Base-by-base conservation (phyloP, 495 filamentous ascomycete species). In the Podospora comata region DNA sequence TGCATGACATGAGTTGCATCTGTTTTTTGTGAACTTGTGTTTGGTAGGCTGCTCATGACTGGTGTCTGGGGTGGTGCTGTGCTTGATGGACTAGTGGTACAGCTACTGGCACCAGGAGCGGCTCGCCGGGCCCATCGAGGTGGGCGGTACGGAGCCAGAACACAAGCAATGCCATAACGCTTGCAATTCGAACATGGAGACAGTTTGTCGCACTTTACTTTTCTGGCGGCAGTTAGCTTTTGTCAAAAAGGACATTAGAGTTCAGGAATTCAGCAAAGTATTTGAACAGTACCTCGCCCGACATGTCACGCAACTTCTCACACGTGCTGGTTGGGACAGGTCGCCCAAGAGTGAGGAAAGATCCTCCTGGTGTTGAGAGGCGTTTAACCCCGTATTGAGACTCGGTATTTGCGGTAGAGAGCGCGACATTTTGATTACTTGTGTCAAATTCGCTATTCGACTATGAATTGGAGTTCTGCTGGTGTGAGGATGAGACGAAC, bases 121-220 rank as follows among this genome's bases (percentile, higher is more conserved):
- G 62, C 71, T 71, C 82, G 83, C n/a, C 83, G 81, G 34, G 82
- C 79, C 85, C 85, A 86, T 75, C 81, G 78, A 65, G 83, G 84
- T 16, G 82, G 76, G 7, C 78, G 80, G 67, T 83, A 79, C 16
- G 67, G 70, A 3, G 86, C 65, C 82, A 78, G 67, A 9, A 87
- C 76, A 71, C 87, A 89, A 5, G 81, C 77, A 65, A 88, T 85
- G 60, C 82, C 81, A 3, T 82, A 85, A 0, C 85, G 82, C 61
- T 81, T 84, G 74, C 87, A 89, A 66, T 85, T 86, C 0, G 84
- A 83, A 70, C 87, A 89, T 30, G 87, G 86, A 1, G 81, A 81
- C 44, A 74, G 74, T 71, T 88, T 89, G 71, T 89, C 84, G 70
- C 87, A 89, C 60, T 85, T 84, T 20, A 89, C 87, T 68, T 89